Base-by-base conservation (phyloP, 2,329 filamentous ascomycete species). In the Phialocephala subalpina region DNA sequence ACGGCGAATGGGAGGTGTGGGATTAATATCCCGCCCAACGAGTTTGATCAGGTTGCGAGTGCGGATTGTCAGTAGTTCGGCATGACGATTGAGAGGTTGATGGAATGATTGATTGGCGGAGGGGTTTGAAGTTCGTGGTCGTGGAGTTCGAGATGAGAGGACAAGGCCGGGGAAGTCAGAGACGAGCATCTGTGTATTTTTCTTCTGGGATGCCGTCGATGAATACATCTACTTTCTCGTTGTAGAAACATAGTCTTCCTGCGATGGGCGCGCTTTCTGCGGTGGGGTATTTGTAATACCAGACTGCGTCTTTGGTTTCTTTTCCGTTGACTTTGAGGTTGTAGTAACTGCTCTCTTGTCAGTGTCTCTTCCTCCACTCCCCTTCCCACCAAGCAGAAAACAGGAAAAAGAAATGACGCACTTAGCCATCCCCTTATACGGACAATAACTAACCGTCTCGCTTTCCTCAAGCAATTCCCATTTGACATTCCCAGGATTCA, bases 401-500 rank as follows among this genome's bases (percentile, higher is more conserved):
- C 2, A 57, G 55, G 29, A n/a, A 55, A 58, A 60, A 49, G 52
- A 58, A 40, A 68, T 63, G 66, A 68, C 65, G 66, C 90, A 92
- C 63, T 85, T 81, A 0, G 89, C 89, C 62, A 84, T 82, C 0
- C 89, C 89, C 73, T 92, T 92, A 71, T 92, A 92, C 1, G 90
- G 89, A 75, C 89, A 92, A 60, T 80, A 77, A 0, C 86, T 89
- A n/a, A 74, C 76, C 0, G 84, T 86, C 1, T 78, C 73, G 69
- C 86, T 90, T 0, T 87, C 84, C 1, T 90, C 68, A 62, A 72
- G 55, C 11, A 59, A 63, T 27, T 38, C 58, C 65, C 64, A 70
- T 6, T 67, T 58, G 33, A 71, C 63, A 42, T 35, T 53, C 20
- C 60, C 67, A 3, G 66, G 25, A 38, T 56, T 58, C 8, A 73